Evolutionary conservation across 495 filamentous ascomycete genomes (phyloP), one percentile per base, ranked within the genome.

Genomic region (Daldinia childiae): DNA sequence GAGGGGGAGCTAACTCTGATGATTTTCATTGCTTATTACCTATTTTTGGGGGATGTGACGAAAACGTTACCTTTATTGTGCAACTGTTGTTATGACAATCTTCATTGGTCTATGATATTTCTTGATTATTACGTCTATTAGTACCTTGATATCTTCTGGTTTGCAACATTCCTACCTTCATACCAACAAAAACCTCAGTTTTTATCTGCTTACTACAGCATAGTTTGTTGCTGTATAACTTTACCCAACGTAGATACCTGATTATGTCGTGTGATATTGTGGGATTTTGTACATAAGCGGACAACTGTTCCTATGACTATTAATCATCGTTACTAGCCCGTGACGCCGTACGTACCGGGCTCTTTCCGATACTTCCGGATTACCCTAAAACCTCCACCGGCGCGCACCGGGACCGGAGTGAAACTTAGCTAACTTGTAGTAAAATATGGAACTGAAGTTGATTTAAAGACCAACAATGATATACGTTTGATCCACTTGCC

Each of bases 281-380:
- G 19, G 43, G 5, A 48, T 48, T 21, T 24, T 24, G 17, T 21
- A 21, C 43, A 21, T 24, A 19, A 21, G 17, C 43, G 9, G 43
- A 24, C 43, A 48, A 48, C 11, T 11, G 43, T 48, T 48, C 43
- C 6, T 21, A 48, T 24, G 19, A 48, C 43, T 36, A 36, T 12
- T 36, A 36, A 36, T 5, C 11, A 14, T 36, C 2, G 34, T 36
- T 36, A 36, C 34, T 45, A 43, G 38, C 29, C 11, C 21, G 19
- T 21, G 56, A 68, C 30, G 54, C 24, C 61, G 21, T 32, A 61
- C 66, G 15, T 61, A 50, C 21, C 51, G 70, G 54, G 34, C 26
- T 41, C 39, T 54, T 68, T 62, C 66, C 71, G 71, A 52, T 43
- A 48, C 39, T 68, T 67, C 65, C 70, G 70, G 59, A 62, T 63